Percentiles rank a stretch among this genome's conserved stretches.
Evolutionary conservation across 2,329 filamentous ascomycete species (phyloP).

Genomic region (Monosporascus sp.): DNA sequence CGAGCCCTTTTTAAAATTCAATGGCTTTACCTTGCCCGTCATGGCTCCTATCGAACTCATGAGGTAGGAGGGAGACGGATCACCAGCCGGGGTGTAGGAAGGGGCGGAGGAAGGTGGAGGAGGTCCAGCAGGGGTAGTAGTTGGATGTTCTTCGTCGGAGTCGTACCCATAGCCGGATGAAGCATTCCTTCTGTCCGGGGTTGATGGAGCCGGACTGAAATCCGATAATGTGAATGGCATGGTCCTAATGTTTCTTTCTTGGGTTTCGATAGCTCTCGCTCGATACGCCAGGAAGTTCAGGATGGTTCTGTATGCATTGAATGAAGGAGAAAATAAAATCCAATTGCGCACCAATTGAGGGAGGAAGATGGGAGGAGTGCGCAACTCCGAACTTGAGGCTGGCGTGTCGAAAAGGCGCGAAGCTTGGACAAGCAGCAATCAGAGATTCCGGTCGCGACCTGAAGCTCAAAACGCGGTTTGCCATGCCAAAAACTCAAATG

Average conservation of each 20-base stretch:
- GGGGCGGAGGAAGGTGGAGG: constrained; percentile 45
- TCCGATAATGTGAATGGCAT: constrained; percentile 36
- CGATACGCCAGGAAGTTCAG: constrained; percentile 1
- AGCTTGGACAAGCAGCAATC: neutral
- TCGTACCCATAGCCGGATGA: constrained; percentile 35
- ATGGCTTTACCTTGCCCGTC: constrained; percentile 33
- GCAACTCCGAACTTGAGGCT: neutral
- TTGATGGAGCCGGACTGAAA: constrained; percentile 43
- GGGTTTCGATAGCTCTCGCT: constrained; percentile 10
- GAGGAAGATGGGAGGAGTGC: neutral
- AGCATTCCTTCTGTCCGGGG: constrained; percentile 38
- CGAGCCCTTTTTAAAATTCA: constrained; percentile 33
- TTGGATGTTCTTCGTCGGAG: constrained; percentile 36
- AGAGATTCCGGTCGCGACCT: constrained; percentile 13
- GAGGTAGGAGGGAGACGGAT: constrained; percentile 50
- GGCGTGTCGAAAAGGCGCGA: neutral
- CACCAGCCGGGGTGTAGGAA: constrained; percentile 53
- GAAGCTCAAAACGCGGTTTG: constrained; percentile 12
- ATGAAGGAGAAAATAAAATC: too few relatives aligned
- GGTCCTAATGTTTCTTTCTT: constrained; percentile 2
- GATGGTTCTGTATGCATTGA: neutral
- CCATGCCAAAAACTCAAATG: neutral
- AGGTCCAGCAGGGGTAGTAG: constrained; percentile 49
- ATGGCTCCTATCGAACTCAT: constrained; percentile 48
- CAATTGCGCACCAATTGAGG: neutral